Evolutionary conservation across 306 rosid genomes (phyloP), one percentile per base, ranked within the genome.

Genomic region (Canavalia gladiata): DNA sequence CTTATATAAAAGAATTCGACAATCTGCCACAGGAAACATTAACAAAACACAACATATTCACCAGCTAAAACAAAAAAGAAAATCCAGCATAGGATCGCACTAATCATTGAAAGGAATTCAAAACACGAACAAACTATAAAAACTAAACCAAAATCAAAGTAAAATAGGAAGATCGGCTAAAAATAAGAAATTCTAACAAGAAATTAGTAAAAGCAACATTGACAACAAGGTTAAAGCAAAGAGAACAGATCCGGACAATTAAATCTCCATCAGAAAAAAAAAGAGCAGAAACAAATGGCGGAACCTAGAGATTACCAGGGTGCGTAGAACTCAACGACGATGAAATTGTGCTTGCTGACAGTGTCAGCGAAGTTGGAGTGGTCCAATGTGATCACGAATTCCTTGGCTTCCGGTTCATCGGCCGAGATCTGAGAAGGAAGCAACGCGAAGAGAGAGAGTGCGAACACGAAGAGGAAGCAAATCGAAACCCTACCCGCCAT

Each of bases 291-390:
- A 4, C 4, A 37, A 69, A 47, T 12, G 2, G 25, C 0, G 49
- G 58, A 74, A 71, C 45, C 33, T 65, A 80, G 58, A 0, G 45
- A 34, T 18, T 86, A 95, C 99, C 97, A 92, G 0, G 99, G 99
- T 5, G 97, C 97, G 84, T 92, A 93, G 84, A 96, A 96, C 87
- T 96, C 99, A 13, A 94, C 95, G 67, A 94, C 99, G 81, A 96
- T 74, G 90, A 96, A 92, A 64, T 94, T 76, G 82, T 90, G 94
- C 90, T 90, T 96, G 90, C 62, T 75, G 62, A 96, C 31, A 6
- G 88, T 88, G 11, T 92, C 99, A 0, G 87, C 75, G 87, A 96
- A 96, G 86, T 94, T 96, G 37, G 98, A 82, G 81, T 87, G 86
- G 81, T 90, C 98, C 86, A 96, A 76, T 34, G 97, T 88, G 81